Conservation (phyloP, 2,329 filamentous ascomycete species). For the Botryotinia calthae region DNA sequence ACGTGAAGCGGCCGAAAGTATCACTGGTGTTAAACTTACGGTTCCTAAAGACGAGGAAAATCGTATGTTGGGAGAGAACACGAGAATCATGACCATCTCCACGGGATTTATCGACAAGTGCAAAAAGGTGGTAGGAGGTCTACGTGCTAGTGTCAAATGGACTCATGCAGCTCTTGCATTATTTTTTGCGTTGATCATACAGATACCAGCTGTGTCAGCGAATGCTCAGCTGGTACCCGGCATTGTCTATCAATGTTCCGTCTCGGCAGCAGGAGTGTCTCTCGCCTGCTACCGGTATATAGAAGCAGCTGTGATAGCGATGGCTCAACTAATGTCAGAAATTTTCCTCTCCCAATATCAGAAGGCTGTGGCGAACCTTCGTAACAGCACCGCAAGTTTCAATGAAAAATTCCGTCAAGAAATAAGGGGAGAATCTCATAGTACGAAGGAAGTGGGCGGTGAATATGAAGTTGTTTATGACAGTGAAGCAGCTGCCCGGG, state of each 20-base stretch:
- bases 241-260: not conserved
- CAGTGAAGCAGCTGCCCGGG: not conserved
- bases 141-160: not conserved
- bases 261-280: not conserved
- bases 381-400: not conserved
- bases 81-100: not conserved
- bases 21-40: too few species aligned
- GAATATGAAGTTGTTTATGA: not conserved
- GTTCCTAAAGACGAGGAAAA: rapidly evolving
- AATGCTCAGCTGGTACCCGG: not conserved
- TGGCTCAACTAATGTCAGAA: not conserved
- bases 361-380: not conserved
- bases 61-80: not conserved
- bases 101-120: not conserved
- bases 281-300: not conserved
- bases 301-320: not conserved
- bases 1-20: not conserved
- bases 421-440: not conserved
- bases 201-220: not conserved
- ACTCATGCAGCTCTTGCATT: not conserved
- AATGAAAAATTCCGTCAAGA: not conserved
- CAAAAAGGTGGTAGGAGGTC: not conserved
- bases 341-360: rapidly evolving
- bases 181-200: not conserved
- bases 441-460: not conserved